phyloP scores from a whole-genome alignment of 345 rosid genomes.

The Ceriops zippeliana region DNA sequence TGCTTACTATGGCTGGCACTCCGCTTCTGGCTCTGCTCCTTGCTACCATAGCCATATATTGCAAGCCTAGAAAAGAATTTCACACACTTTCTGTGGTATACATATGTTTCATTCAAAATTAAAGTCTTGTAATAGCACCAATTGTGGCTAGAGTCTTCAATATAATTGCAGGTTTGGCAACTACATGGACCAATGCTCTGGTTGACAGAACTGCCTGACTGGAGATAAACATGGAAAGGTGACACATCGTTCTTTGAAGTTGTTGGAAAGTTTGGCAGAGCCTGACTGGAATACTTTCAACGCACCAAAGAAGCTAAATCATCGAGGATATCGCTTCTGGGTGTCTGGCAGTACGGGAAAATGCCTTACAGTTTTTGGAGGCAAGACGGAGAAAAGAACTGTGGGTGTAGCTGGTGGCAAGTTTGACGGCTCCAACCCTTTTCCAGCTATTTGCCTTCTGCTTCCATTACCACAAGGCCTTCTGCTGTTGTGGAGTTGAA shows the following conservation, averaged over 20 bases:
- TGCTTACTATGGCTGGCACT: conserved; percentile 49
- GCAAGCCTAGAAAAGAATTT: no score
- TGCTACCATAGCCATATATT: conserved; percentile 34
- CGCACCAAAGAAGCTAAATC: conserved; percentile 39
- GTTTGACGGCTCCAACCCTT: conserved; percentile 47
- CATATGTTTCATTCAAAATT: no score
- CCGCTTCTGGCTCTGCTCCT: conserved; percentile 48
- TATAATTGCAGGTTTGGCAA: conserved; percentile 38
- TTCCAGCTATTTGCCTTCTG: conserved; percentile 46
- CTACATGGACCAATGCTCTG: conserved; percentile 45
- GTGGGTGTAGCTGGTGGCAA: conserved; percentile 46
- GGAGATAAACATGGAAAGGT: conserved; percentile 39
- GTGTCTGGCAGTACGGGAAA: conserved; percentile 36
- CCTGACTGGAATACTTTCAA: conserved; percentile 47
- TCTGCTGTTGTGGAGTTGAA: conserved; percentile 47
- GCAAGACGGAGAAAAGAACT: conserved; percentile 20
- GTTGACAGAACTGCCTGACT: conserved; percentile 37
- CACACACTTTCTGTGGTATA: no score
- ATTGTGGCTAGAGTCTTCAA: no score
- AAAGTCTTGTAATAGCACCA: no score
- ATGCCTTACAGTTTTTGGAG: conserved; percentile 43
- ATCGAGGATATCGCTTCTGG: conserved; percentile 40
- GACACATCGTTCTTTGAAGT: conserved; percentile 35
- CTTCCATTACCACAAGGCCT: conserved; percentile 49
- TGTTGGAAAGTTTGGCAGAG: conserved; percentile 35